phyloP scores from a whole-genome alignment of 1,139 yeast genomes.

The Saccharomyces pastorianus region DNA sequence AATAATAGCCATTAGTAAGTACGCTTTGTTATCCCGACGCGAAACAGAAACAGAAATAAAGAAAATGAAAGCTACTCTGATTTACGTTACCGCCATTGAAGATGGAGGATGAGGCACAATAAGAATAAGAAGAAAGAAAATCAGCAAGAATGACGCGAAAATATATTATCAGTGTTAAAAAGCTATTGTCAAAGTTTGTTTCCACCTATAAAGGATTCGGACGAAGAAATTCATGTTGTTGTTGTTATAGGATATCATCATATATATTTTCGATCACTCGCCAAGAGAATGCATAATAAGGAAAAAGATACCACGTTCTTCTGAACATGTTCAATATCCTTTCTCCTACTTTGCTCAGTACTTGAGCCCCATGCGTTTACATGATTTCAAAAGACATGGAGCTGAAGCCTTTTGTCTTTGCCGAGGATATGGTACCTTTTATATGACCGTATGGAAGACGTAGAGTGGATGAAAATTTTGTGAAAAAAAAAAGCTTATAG shows the following conservation, averaged over 20 bases:
- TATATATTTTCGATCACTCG: conserved; percentile 8
- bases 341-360: not conserved
- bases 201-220: conserved; percentile 37
- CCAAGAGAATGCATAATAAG: not conserved
- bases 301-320: not conserved
- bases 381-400: too few species aligned
- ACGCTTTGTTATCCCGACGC: not conserved
- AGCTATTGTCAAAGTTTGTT: conserved; percentile 31
- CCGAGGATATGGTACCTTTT: not conserved
- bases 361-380: not conserved
- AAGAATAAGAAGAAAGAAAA: not conserved
- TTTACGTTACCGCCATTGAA: not conserved
- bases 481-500: too few species aligned
- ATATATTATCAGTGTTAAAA: conserved; percentile 26
- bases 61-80: not conserved
- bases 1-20: not conserved
- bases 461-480: not conserved
- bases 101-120: not conserved
- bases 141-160: not conserved
- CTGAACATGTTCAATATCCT: not conserved
- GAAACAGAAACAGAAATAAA: not conserved
- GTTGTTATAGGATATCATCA: conserved; percentile 37
- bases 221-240: conserved; percentile 42
- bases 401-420: not conserved
- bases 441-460: not conserved